Evolutionary conservation across 2,329 filamentous ascomycete species (phyloP).

Genomic region (Paraphoma chrysanthemicola): DNA sequence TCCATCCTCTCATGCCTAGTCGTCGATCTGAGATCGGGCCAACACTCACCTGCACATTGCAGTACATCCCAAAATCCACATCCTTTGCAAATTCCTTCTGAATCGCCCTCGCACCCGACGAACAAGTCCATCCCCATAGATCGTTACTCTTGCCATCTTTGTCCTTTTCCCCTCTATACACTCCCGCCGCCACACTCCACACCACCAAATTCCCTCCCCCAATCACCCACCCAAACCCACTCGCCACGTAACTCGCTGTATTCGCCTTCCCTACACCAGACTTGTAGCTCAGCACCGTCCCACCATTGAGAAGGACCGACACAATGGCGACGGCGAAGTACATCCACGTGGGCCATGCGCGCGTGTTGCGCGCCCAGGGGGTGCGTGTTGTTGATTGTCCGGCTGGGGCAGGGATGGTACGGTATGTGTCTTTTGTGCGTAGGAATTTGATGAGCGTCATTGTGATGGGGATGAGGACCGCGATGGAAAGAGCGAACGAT

Average conservation of each 20-base stretch:
- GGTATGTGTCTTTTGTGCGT: conserved; percentile 39
- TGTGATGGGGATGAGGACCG: conserved; percentile 43
- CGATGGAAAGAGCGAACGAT: conserved; percentile 42
- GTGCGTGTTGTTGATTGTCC: conserved; percentile 39
- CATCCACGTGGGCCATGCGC: conserved; percentile 50
- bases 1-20: neutral
- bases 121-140: conserved; percentile 54
- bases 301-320: conserved; percentile 43
- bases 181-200: conserved; percentile 41
- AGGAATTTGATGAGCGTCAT: conserved; percentile 50
- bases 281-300: conserved; percentile 44
- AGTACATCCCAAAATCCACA: conserved; percentile 47
- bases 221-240: conserved; percentile 37
- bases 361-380: conserved; percentile 48
- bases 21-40: neutral
- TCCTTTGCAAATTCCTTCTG: conserved; percentile 46
- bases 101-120: conserved; percentile 39
- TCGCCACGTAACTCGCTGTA: conserved; percentile 30
- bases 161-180: conserved; percentile 49
- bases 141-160: conserved; percentile 44
- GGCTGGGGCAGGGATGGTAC: conserved; percentile 14
- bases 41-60: conserved; percentile 43
- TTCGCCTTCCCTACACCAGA: conserved; percentile 45
- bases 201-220: conserved; percentile 44
- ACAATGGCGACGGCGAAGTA: conserved; percentile 45